Conservation (phyloP, 1,139 yeast genomes). For the Zygosaccharomyces pseudobailii region DNA sequence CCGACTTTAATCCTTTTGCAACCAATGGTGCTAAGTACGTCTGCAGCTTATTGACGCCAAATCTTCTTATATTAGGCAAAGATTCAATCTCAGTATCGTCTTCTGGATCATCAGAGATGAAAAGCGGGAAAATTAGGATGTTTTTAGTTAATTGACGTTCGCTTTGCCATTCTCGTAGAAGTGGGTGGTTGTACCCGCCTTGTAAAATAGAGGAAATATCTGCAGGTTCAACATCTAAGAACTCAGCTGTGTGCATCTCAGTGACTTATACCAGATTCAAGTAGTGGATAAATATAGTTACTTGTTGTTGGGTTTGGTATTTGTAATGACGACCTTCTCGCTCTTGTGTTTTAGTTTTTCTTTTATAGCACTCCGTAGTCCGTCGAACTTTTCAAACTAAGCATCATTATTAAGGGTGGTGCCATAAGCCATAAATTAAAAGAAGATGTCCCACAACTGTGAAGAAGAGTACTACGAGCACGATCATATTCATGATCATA, state of each 20-base stretch:
- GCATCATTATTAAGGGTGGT: not conserved
- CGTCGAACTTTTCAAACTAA: not conserved
- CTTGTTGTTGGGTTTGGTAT: not conserved
- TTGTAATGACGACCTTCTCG: too few species aligned
- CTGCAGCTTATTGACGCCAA: conserved; percentile 74
- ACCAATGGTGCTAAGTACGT: conserved; percentile 69
- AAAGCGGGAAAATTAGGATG: conserved; percentile 91
- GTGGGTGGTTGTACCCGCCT: conserved; percentile 92
- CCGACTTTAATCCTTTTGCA: conserved; percentile 77
- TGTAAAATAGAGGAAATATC: conserved; percentile 74
- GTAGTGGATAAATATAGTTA: too few species aligned
- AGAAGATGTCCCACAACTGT: conserved; percentile 22
- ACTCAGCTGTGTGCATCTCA: conserved; percentile 59
- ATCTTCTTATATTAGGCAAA: conserved; percentile 82
- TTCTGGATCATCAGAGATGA: conserved; percentile 75
- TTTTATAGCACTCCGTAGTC: not conserved
- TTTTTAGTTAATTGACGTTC: conserved; percentile 76
- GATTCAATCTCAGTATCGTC: conserved; percentile 72
- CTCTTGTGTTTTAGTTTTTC: not conserved
- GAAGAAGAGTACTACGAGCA: conserved; percentile 35
- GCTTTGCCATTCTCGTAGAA: conserved; percentile 86
- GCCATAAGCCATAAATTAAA: not conserved
- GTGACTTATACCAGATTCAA: not conserved
- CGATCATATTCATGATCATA: conserved; percentile 37
- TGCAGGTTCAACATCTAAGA: conserved; percentile 52